Percentiles rank a stretch among this genome's conserved stretches.
Evolutionary conservation across 2,329 filamentous ascomycete species (phyloP).

Genomic region (Colletotrichum sp.): DNA sequence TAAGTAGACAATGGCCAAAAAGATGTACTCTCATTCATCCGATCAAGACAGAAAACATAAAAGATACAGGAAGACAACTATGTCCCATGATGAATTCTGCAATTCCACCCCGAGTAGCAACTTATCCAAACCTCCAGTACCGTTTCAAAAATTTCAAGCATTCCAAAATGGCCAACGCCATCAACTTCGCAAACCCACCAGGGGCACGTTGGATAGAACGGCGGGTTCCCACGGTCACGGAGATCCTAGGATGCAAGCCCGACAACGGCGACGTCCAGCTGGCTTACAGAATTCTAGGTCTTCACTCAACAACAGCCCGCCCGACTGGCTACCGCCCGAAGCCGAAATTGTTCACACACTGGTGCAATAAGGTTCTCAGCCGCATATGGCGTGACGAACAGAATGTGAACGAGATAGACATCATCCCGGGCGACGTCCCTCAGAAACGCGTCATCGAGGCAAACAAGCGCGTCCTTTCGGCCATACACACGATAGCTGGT

Average conservation of each 20-base stretch:
- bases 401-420: fast-evolving
- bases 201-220: background rate
- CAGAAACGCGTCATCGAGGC: conserved; percentile 4
- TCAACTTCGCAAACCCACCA: background rate
- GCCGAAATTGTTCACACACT: background rate
- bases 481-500: background rate
- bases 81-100: background rate
- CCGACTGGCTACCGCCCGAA: background rate
- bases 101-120: background rate
- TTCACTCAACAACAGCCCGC: background rate
- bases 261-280: background rate
- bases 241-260: background rate
- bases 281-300: background rate
- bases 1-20: background rate
- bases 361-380: background rate
- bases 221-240: background rate
- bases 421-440: background rate
- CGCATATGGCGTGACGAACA: background rate
- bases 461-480: background rate
- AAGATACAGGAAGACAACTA: background rate
- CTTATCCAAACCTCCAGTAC: background rate
- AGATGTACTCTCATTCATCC: background rate
- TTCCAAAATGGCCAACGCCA: background rate
- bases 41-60: background rate
- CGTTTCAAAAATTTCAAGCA: background rate